Percentiles rank a stretch among this genome's conserved stretches.
These are phyloP conservation scores for Nicotiana obtusifolia DNA, from an alignment of 257 asterid species.

Conservation along the genomic window DNA sequence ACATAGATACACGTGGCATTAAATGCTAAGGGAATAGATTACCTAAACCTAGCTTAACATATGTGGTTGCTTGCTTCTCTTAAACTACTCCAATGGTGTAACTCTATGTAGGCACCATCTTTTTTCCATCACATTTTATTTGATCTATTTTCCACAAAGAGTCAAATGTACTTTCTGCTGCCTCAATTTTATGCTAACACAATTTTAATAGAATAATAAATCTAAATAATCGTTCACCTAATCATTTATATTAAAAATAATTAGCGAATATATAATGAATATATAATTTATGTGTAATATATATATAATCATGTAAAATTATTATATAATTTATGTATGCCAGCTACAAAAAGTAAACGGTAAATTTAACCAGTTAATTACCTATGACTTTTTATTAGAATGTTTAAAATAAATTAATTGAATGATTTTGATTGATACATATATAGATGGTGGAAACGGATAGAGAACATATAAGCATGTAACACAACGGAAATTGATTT, in stretches of 20 bases:
- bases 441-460: no score
- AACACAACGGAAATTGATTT: conserved; percentile 8
- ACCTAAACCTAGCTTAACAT: conserved; percentile 14
- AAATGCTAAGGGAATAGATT: neutral
- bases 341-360: no score
- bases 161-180: neutral
- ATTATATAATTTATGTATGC: no score
- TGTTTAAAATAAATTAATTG: no score
- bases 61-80: conserved; percentile 18
- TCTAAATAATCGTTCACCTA: no score
- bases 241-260: no score
- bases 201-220: neutral
- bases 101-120: neutral
- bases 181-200: neutral
- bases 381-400: no score
- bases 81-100: conserved; percentile 6
- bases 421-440: no score
- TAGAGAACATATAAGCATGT: neutral
- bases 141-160: neutral
- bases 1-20: conserved; percentile 5
- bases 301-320: no score
- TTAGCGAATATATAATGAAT: no score
- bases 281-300: no score
- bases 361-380: no score
- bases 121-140: neutral